Percentiles rank a stretch among this genome's conserved stretches.
These are phyloP conservation scores for Tetragonia tetragonoides DNA, from an alignment of 148 eudicot species.

Conservation along the genomic window DNA sequence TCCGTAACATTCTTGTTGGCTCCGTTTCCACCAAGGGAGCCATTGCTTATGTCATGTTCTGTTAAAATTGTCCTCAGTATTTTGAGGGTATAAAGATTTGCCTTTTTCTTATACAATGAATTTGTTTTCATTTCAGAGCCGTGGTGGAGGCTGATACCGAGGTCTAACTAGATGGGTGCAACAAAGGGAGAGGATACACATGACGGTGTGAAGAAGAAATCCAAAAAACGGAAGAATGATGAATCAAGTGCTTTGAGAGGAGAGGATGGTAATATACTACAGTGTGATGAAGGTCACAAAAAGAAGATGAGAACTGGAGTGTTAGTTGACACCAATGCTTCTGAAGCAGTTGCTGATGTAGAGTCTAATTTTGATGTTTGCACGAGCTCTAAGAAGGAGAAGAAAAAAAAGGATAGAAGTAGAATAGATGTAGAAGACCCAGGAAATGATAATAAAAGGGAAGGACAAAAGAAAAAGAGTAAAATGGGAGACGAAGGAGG, in stretches of 20 bases:
- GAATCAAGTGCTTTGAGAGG: conserved; percentile 2
- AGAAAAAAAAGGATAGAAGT: conserved; percentile 8
- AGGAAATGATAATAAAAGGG: neutral
- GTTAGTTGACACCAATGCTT: neutral
- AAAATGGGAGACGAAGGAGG: conserved; percentile 1
- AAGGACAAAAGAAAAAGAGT: conserved; percentile 1
- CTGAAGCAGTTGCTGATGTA: conserved; percentile 2
- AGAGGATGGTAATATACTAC: conserved; percentile 1
- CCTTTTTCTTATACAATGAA: neutral
- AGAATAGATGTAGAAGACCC: neutral
- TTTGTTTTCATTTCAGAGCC: conserved; percentile 9
- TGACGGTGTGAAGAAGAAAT: conserved; percentile 11
- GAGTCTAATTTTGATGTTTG: neutral
- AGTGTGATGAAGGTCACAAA: neutral
- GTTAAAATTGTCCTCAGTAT: neutral
- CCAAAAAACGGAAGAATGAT: conserved; percentile 20
- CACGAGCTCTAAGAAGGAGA: conserved; percentile 6
- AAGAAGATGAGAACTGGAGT: conserved; percentile 12
- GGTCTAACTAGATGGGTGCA: neutral
- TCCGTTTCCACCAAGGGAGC: neutral
- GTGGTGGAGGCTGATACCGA: neutral
- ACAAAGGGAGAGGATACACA: neutral
- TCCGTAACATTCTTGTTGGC: too few relatives aligned
- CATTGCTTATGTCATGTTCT: neutral
- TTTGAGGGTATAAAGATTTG: neutral